These are phyloP conservation scores for Hygrophorus russula DNA, from an alignment of 768 basidiomycete genomes.

Conservation along the genomic window DNA sequence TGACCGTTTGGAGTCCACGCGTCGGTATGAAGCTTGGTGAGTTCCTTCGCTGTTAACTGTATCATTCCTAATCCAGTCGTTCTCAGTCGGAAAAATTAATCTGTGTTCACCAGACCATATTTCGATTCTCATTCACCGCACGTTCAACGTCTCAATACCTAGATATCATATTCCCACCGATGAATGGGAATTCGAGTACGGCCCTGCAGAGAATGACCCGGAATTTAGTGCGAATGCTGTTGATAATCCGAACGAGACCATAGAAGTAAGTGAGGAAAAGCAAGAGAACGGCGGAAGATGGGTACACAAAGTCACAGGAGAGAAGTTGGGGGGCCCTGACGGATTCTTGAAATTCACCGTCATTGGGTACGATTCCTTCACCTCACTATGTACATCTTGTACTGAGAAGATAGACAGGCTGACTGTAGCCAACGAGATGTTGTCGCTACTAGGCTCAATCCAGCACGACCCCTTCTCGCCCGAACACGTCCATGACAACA, in stretches of 20 bases:
- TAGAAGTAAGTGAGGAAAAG: slow-evolving; percentile 13
- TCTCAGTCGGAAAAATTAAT: slow-evolving; percentile 71
- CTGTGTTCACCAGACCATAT: slow-evolving; percentile 89
- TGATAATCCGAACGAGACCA: slow-evolving; percentile 14
- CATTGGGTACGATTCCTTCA: slow-evolving; percentile 52
- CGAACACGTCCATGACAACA: slow-evolving; percentile 29
- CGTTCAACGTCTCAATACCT: slow-evolving; percentile 94
- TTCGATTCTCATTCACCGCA: slow-evolving; percentile 79
- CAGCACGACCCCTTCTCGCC: slow-evolving; percentile 67
- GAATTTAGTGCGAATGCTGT: slow-evolving; percentile 40
- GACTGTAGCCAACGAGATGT: slow-evolving; percentile 87
- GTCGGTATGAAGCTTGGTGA: slow-evolving; percentile 73
- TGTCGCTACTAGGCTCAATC: slow-evolving; percentile 79
- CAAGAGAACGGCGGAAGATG: slow-evolving; percentile 55
- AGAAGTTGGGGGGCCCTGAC: slow-evolving; percentile 54
- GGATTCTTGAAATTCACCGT: slow-evolving; percentile 76
- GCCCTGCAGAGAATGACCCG: slow-evolving; percentile 70
- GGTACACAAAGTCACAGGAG: slow-evolving; percentile 63
- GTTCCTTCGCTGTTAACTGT: slow-evolving; percentile 14
- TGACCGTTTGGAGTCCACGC: slow-evolving; percentile 80
- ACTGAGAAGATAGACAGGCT: slow-evolving; percentile 34
- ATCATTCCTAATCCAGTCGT: background rate
- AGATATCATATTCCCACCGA: slow-evolving; percentile 79
- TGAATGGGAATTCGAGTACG: slow-evolving; percentile 80
- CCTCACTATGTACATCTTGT: background rate